Evolutionary conservation across 1,139 yeast species (phyloP).

Genomic region (Kodamaea alishanica): DNA sequence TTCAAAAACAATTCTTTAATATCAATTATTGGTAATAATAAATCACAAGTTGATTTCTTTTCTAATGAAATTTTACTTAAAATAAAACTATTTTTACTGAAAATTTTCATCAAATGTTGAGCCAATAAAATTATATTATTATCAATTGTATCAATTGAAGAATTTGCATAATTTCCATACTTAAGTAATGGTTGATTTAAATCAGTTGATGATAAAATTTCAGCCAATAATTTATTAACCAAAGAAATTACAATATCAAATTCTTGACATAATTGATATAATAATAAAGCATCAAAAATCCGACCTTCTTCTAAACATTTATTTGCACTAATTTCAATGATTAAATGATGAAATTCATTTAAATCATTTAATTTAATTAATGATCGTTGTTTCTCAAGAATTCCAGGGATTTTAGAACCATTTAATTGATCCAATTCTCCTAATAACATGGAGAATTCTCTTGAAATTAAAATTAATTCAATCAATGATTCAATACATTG

Average conservation of each 20-base stretch:
- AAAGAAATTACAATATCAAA: slow-evolving; percentile 78
- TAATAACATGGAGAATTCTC: slow-evolving; percentile 75
- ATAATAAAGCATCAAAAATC: slow-evolving; percentile 75
- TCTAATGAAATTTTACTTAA: slow-evolving; percentile 40
- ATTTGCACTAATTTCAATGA: slow-evolving; percentile 80
- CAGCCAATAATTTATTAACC: slow-evolving; percentile 77
- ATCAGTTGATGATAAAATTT: slow-evolving; percentile 69
- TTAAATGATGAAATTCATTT: slow-evolving; percentile 46
- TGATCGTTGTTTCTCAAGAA: slow-evolving; percentile 74
- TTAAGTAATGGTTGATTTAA: slow-evolving; percentile 57
- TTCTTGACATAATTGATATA: slow-evolving; percentile 87
- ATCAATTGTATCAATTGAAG: slow-evolving; percentile 32
- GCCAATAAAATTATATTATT: slow-evolving; percentile 55
- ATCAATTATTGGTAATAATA: slow-evolving; percentile 61
- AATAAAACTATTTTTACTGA: slow-evolving; percentile 51
- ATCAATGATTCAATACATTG: slow-evolving; percentile 79
- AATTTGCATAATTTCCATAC: slow-evolving; percentile 34
- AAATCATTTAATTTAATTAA: slow-evolving; percentile 60
- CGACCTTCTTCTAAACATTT: slow-evolving; percentile 93
- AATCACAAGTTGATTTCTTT: slow-evolving; percentile 59
- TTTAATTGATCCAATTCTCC: slow-evolving; percentile 69
- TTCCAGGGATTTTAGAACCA: slow-evolving; percentile 80
- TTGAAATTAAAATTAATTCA: slow-evolving; percentile 79
- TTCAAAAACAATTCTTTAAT: slow-evolving; percentile 60
- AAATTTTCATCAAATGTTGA: slow-evolving; percentile 51